Evolutionary conservation across 2,329 filamentous ascomycete species (phyloP), one percentile per base, ranked within the genome.

Genomic region (Phialophora chinensis): DNA sequence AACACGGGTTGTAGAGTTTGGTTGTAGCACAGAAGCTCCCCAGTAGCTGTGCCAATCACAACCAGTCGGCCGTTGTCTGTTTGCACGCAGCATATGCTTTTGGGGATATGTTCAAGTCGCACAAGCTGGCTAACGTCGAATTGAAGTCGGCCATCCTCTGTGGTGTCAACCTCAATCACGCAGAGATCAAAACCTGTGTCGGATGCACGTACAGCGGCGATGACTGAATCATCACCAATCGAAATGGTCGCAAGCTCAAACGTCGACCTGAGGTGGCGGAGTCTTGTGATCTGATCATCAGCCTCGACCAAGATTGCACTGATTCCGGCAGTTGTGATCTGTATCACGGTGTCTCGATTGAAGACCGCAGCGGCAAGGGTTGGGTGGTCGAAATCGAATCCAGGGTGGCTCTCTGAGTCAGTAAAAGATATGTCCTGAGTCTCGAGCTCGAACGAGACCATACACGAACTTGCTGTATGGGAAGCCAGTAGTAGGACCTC

Each of bases 291-390:
- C 20, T 38, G 12, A 11, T 53, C 49, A 10, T 60, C 57, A 50
- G 27, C 29, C 20, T 49, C 38, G 23, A 60, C 53, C 6, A 42
- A 29, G 23, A 72, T 50, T 11, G 69, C 49, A 27, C 57, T 66
- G 25, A 71, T 55, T 17, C 63, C 59, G 8, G 31, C 47, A 20
- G 60, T 62, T 3, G 81, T 83, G 44, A 84, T 72, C 64, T 83
- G 82, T 20, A 82, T 70, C 12, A 83, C 66, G 7, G 75, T 66
- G 31, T 77, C 76, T 4, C 72, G 70, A 17, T 71, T 66, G 8
- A 79, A 76, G 59, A 73, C 77, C 20, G 78, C 79, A 7, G 79
- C 80, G 31, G 80, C 79, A 31, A 85, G 68, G 3, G 83, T 84
- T 69, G 78, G 78, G 6, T 74, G 70, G 54, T 76, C 73, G n/a